phyloP scores from a whole-genome alignment of 2,329 filamentous ascomycete species.

The Neopestalotiopsis sp. region DNA sequence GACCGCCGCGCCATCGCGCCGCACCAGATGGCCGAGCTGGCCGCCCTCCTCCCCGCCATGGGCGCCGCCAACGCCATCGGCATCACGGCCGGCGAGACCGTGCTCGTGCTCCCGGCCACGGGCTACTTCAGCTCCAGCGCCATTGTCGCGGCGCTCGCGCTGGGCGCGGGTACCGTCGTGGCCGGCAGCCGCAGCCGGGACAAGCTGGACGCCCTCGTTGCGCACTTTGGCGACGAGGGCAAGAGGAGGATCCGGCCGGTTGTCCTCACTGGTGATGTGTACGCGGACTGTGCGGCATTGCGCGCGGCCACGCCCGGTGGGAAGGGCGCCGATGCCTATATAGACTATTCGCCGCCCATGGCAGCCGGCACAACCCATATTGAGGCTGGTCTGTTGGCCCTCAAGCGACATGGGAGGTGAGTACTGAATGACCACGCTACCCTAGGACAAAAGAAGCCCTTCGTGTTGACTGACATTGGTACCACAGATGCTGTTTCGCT shows the following conservation, averaged over 20 bases:
- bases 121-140: slow-evolving; percentile 11
- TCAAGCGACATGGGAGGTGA: slow-evolving; percentile 8
- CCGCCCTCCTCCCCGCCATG: neutral
- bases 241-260: neutral
- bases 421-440: neutral
- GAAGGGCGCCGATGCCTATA: slow-evolving; percentile 5
- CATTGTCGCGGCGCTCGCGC: neutral
- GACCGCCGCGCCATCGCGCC: neutral
- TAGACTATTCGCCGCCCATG: slow-evolving; percentile 8
- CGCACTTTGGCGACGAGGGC: slow-evolving; percentile 8
- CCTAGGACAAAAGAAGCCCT: too few species aligned
- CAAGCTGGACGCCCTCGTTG: slow-evolving; percentile 1
- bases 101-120: slow-evolving; percentile 3
- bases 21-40: slow-evolving; percentile 3
- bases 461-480: neutral
- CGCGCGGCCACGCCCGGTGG: slow-evolving; percentile 10
- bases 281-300: neutral
- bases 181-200: slow-evolving; percentile 12
- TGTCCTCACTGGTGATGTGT: slow-evolving; percentile 1
- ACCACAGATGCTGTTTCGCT: slow-evolving; percentile 1
- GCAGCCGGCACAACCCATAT: slow-evolving; percentile 1
- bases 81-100: slow-evolving; percentile 1
- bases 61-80: slow-evolving; percentile 2
- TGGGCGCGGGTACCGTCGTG: neutral
- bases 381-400: neutral